Evolutionary conservation across 2,329 filamentous ascomycete genomes (phyloP), one percentile per base, ranked within the genome.

Genomic region (Epichloe sp.): DNA sequence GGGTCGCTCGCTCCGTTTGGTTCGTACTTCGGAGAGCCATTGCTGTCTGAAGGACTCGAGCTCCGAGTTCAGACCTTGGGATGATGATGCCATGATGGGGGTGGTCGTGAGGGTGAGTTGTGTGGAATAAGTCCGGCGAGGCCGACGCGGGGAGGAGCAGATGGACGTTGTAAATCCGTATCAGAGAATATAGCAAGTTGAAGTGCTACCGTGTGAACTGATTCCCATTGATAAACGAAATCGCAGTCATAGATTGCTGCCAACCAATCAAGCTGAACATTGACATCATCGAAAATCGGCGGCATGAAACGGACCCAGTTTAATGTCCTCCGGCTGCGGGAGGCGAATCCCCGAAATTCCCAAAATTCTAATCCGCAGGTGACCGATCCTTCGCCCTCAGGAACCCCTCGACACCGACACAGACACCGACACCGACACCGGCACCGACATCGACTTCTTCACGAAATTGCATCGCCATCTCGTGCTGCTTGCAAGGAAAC

Each of bases 41-140:
- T 88, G 77, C 61, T 80, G 77, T 59, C 90, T 82, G 69, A 96
- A 96, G 47, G 78, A 83, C 66, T 95, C 87, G 55, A 96, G 79
- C 66, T 95, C 89, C 45, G 83, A 75, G 63, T 79, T 78, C 41
- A 75, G 68, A 15, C 52, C 47, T 35, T 14, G 10, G 15, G 15
- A 36, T 21, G 52, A 45, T 11, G 48, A 45, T 11, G 48, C 47
- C 52, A 54, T 53, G 43, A 17, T n/a, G 44, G 48, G 44, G 34
- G 45, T 38, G 37, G 45, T 38, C 11, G 36, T 15, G 23, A 21
- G 47, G 42, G 21, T 31, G 43, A 17, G 23, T 15, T 35, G 43
- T 2, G 23, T 17, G 26, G 8, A 31, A 26, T 6, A 44, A 40
- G 43, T 44, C 51, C 48, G 53, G 31, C 43, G 23, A 45, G 52